These are phyloP conservation scores for Zygosaccharomyces bailii DNA, from an alignment of 805 yeast species.

Conservation along the genomic window DNA sequence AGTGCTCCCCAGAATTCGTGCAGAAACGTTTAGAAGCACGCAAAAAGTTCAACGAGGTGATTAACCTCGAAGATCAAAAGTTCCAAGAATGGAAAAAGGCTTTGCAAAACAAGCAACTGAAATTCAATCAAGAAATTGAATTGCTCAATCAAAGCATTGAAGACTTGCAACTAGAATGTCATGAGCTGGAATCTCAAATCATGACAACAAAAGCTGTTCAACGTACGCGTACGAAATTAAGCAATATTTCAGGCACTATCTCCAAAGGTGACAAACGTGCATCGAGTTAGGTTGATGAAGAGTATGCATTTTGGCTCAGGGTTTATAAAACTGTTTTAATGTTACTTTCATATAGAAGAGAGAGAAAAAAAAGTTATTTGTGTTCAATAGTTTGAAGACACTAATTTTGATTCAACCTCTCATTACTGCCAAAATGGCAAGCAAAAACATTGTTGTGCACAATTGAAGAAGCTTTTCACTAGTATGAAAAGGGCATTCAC, in stretches of 20 bases:
- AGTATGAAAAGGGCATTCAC: too few relatives aligned
- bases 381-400: too few relatives aligned
- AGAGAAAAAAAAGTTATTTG: background rate
- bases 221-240: background rate
- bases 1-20: constrained; percentile 46
- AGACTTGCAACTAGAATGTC: constrained; percentile 37
- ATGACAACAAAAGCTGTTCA: constrained; percentile 9
- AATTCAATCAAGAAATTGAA: constrained; percentile 54
- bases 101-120: constrained; percentile 52
- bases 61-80: constrained; percentile 49
- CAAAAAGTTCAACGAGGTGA: constrained; percentile 42
- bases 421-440: too few relatives aligned
- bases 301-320: background rate
- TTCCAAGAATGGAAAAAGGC: constrained; percentile 62
- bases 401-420: too few relatives aligned
- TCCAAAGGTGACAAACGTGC: constrained; percentile 3
- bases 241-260: constrained; percentile 5
- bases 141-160: constrained; percentile 38
- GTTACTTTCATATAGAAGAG: background rate
- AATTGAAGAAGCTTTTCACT: too few relatives aligned
- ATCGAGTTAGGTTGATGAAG: too few relatives aligned
- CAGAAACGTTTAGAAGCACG: constrained; percentile 44
- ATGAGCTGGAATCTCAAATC: constrained; percentile 20
- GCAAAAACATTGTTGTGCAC: too few relatives aligned
- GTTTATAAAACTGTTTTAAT: background rate